These are phyloP conservation scores for Vicia faba DNA, from an alignment of 306 rosid species.

Conservation along the genomic window DNA sequence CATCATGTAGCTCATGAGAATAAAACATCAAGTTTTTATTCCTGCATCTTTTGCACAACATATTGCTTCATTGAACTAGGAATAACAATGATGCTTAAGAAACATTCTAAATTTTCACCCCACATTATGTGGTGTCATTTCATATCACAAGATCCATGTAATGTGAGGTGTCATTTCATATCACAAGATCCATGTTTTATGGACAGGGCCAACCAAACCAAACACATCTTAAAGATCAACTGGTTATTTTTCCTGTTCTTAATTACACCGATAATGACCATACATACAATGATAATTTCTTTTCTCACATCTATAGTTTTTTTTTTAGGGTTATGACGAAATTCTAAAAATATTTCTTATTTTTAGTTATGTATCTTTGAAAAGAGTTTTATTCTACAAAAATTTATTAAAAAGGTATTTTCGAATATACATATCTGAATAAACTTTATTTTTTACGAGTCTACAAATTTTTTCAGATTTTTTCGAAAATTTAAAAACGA, in stretches of 20 bases:
- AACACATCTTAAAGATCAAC: background rate
- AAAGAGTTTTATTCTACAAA: no score
- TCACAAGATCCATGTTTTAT: slow-evolving; percentile 15
- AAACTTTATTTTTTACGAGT: no score
- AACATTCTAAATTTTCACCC: background rate
- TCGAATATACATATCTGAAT: no score
- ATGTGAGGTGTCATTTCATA: background rate
- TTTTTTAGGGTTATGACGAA: no score
- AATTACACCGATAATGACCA: background rate
- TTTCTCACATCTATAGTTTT: no score
- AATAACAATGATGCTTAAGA: background rate
- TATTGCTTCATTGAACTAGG: background rate
- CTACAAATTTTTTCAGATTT: no score
- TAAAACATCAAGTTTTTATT: background rate
- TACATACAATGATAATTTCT: no score
- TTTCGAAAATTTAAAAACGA: no score
- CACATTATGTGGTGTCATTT: background rate
- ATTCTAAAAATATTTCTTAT: no score
- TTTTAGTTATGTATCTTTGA: no score
- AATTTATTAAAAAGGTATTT: no score
- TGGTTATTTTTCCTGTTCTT: background rate
- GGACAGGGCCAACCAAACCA: slow-evolving; percentile 21
- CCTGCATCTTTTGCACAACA: background rate
- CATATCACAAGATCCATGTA: slow-evolving; percentile 9
- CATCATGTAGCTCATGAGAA: background rate